phyloP scores from a whole-genome alignment of 345 rosid genomes.

The Eutrema yunnanense region DNA sequence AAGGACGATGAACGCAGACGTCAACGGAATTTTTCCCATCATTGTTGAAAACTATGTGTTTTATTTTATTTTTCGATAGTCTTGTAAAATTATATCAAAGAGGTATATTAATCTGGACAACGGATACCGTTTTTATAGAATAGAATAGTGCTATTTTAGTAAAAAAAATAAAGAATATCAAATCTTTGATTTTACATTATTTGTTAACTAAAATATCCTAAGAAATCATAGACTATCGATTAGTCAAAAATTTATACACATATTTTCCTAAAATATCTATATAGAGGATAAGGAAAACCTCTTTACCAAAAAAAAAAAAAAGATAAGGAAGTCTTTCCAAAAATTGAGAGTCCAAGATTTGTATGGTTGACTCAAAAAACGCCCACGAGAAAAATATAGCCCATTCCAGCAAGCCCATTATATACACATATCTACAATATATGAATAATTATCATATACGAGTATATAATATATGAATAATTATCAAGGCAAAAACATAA shows the following conservation, averaged over 20 bases:
- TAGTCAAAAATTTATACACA: not conserved
- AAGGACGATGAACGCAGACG: not conserved
- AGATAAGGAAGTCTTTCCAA: not conserved
- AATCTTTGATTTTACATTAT: too few species aligned
- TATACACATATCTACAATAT: not conserved
- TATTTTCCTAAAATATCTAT: not conserved
- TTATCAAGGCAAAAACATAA: not conserved
- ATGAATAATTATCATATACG: too few species aligned
- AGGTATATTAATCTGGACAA: not conserved
- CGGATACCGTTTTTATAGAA: not conserved
- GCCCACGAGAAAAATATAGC: not conserved
- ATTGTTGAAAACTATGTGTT: not conserved
- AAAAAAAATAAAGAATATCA: not conserved
- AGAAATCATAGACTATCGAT: not conserved
- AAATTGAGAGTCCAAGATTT: not conserved
- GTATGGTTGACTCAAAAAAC: not conserved
- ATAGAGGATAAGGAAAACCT: not conserved
- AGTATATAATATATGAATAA: too few species aligned
- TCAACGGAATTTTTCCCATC: not conserved
- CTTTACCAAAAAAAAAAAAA: not conserved
- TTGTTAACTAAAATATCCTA: not conserved
- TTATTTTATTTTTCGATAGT: not conserved
- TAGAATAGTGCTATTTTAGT: not conserved
- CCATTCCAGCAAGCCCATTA: not conserved
- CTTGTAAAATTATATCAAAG: not conserved